These are phyloP conservation scores for Strobilomyces echinocephalus DNA, from an alignment of 768 basidiomycete species.

Conservation along the genomic window DNA sequence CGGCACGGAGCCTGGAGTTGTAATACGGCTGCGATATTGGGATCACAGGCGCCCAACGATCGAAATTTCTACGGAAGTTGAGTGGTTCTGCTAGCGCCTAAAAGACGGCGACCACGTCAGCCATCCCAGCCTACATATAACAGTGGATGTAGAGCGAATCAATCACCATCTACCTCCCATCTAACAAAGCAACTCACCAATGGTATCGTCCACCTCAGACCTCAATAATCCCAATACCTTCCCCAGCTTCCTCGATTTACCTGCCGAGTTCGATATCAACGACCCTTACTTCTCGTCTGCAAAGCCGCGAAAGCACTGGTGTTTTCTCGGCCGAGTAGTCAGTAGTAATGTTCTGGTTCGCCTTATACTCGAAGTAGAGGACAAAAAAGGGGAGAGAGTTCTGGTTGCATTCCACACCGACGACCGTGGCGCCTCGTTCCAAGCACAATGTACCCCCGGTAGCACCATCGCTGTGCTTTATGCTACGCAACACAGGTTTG, in stretches of 20 bases:
- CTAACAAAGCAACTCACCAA: conserved; percentile 9
- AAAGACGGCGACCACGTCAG: not conserved
- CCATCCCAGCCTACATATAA: conserved; percentile 15
- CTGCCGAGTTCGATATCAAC: conserved; percentile 19
- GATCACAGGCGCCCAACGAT: not conserved
- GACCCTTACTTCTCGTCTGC: conserved; percentile 19
- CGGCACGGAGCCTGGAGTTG: not conserved
- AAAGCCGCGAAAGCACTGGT: conserved; percentile 29
- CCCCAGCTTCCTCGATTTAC: conserved; percentile 21
- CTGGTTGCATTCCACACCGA: conserved; percentile 30
- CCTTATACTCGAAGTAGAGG: conserved; percentile 27
- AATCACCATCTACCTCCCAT: not conserved
- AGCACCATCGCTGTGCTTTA: conserved; percentile 31
- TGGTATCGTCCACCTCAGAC: conserved; percentile 22
- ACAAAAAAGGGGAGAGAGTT: conserved; percentile 21
- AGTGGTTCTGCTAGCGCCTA: no score
- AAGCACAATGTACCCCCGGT: conserved; percentile 19
- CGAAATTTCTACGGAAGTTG: not conserved
- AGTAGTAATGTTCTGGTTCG: conserved; percentile 25
- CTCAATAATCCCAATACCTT: conserved; percentile 24
- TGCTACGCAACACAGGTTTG: conserved; percentile 27
- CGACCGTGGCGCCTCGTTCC: conserved; percentile 26
- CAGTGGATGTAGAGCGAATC: not conserved
- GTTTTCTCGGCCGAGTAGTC: conserved; percentile 26
- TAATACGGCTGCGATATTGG: no score